A percentile compares a stretch with the other conserved stretches of the same genome.
These are phyloP conservation scores for Colletotrichum limetticola DNA, from an alignment of 2,329 filamentous ascomycete species.

Conservation along the genomic window DNA sequence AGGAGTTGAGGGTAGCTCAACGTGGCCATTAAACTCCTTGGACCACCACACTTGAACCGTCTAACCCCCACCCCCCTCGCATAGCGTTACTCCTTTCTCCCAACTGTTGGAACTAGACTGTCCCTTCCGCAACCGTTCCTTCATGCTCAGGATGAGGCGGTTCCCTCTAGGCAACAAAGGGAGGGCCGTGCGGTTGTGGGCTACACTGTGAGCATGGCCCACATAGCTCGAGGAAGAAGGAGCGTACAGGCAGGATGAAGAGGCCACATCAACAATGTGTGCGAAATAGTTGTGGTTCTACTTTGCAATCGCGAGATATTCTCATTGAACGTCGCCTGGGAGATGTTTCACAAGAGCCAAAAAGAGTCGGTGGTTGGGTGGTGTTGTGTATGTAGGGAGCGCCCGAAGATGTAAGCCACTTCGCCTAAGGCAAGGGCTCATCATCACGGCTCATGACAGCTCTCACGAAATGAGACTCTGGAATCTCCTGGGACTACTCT, in stretches of 20 bases:
- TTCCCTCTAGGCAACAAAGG: background rate
- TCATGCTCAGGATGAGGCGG: background rate
- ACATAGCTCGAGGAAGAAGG: background rate
- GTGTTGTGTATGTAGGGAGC: background rate
- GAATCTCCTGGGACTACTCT: rapidly evolving
- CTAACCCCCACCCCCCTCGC: too few species aligned
- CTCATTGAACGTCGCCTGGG: background rate
- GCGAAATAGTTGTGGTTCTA: background rate
- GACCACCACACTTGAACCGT: background rate
- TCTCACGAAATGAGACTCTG: rapidly evolving
- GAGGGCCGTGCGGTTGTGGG: background rate
- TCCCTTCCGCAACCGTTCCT: background rate
- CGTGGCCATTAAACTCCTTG: background rate
- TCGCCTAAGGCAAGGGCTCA: background rate
- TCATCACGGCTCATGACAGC: background rate
- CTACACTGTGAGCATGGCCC: background rate
- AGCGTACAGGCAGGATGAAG: background rate
- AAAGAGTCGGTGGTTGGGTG: background rate
- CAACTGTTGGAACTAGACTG: background rate
- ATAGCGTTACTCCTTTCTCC: background rate
- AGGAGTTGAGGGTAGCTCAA: background rate
- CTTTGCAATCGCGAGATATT: background rate
- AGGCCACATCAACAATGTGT: background rate
- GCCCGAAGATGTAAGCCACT: background rate
- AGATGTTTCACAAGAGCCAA: background rate